Evolutionary conservation across 352 stramenopile genomes (phyloP).

Genomic region (Phytopythium kandeliae): DNA sequence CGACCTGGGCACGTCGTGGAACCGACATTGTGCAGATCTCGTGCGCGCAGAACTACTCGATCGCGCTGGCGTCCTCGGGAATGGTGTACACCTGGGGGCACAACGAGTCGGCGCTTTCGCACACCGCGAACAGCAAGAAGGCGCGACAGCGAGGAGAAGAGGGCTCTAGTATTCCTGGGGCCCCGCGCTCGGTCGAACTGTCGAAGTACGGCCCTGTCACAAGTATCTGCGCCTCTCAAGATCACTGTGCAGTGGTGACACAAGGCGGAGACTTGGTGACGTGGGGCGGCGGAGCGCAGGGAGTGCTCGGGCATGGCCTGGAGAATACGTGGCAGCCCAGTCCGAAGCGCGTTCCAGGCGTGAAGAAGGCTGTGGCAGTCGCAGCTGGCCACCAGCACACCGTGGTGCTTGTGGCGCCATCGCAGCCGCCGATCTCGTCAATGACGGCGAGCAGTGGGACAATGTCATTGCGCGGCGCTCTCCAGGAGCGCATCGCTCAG

Average conservation of each 20-base stretch:
- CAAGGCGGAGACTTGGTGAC: conserved; percentile 60
- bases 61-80: conserved; percentile 54
- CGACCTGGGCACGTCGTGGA: conserved; percentile 40
- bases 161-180: conserved; percentile 19
- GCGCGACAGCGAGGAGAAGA: conserved; percentile 11
- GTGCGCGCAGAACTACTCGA: conserved; percentile 76
- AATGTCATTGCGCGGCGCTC: conserved; percentile 28
- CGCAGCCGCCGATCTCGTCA: conserved; percentile 18
- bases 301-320: conserved; percentile 61
- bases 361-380: conserved; percentile 70
- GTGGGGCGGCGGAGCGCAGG: conserved; percentile 66
- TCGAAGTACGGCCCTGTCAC: conserved; percentile 34
- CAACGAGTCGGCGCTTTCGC: conserved; percentile 58
- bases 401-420: conserved; percentile 52
- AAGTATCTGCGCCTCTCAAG: conserved; percentile 64
- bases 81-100: conserved; percentile 76
- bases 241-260: conserved; percentile 75
- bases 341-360: conserved; percentile 65
- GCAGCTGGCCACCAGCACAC: conserved; percentile 73
- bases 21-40: conserved; percentile 65
- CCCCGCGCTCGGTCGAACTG: conserved; percentile 42
- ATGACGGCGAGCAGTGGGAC: not conserved
- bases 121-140: conserved; percentile 13
- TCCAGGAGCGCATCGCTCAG: conserved; percentile 40
- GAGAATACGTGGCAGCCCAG: conserved; percentile 73